Base-by-base conservation (phyloP, 1,284 basidiomycete genomes). In the Heterobasidion occidentale region DNA sequence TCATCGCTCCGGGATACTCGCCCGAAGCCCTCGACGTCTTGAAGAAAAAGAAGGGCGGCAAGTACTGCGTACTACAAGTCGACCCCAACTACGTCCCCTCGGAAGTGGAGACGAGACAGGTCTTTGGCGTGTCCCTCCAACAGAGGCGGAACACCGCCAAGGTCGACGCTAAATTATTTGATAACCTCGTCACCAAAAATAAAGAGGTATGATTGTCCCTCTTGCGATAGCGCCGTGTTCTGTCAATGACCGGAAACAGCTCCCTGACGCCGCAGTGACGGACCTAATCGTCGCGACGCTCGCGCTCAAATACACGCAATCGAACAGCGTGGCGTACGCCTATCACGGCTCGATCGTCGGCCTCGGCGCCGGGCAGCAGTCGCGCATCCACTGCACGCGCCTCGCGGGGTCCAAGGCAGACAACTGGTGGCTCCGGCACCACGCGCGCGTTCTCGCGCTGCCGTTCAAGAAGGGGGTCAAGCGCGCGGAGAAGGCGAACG, bases 391-490 rank as follows among this genome's bases (percentile, higher is more conserved):
- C 78, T 99, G 97, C 76, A 99, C 96, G 19, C 90, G 97, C 53
- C 86, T 99, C 50, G 97, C 97, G 1, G 96, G 97, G 11, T 84
- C 87, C 61, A 99, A 99, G 76, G 94, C 94, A n/a, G 97, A 99
- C 76, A 84, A 95, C 65, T 99, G 96, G 94, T 99, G 97, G 96
- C 80, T 98, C 57, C 88, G 96, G 42, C 94, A 98, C 76, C 94
- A 98, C 75, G 89, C 94, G 0, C 88, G 92, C 51, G 94, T 95
- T 51, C 86, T 98, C 61, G 77, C 78, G 11, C 82, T 98, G 49
- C 92, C 95, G 2, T 99, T 98, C 83, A 98, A 97, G 72, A 94
- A 95, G 73, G 94, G 94, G 49, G 89, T 93, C 64, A 99, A 98
- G 80, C 88, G 97, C 48, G 93, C 96, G 1, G 96, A 99, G 67